phyloP scores from a whole-genome alignment of 345 rosid species.

The Dipteronia sinensis region DNA sequence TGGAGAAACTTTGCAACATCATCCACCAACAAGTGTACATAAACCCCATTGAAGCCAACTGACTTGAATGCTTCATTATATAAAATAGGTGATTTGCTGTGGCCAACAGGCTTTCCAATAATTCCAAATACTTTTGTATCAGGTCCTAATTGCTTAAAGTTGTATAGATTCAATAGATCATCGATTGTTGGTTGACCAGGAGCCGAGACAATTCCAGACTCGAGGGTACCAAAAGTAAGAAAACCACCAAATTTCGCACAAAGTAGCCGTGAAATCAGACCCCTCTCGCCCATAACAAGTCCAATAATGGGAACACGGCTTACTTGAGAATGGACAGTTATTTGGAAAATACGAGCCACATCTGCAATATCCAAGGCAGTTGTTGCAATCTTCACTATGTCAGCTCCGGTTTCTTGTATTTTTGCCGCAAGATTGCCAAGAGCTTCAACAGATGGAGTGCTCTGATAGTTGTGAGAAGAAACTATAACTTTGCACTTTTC shows the following conservation, averaged over 20 bases:
- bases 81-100: conserved; percentile 90
- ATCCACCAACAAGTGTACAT: conserved; percentile 79
- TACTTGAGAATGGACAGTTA: conserved; percentile 82
- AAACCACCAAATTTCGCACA: conserved; percentile 90
- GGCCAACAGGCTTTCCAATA: conserved; percentile 91
- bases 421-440: conserved; percentile 72
- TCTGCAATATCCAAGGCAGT: conserved; percentile 85
- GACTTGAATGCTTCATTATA: conserved; percentile 91
- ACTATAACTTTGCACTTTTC: conserved; percentile 71
- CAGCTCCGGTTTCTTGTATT: conserved; percentile 80
- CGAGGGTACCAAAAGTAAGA: conserved; percentile 90
- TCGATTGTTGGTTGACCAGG: conserved; percentile 92
- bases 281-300: conserved; percentile 92
- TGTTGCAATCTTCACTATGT: conserved; percentile 90
- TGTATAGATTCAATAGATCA: conserved; percentile 74
- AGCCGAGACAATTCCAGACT: conserved; percentile 78
- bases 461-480: conserved; percentile 87
- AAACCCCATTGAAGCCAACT: conserved; percentile 74
- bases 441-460: conserved; percentile 80
- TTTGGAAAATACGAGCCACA: conserved; percentile 84
- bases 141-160: conserved; percentile 78
- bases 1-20: conserved; percentile 67
- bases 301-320: conserved; percentile 76
- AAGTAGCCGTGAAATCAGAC: conserved; percentile 84
- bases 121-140: conserved; percentile 89